Conservation (phyloP, 345 rosid species). For the Rhizophora mangle region DNA sequence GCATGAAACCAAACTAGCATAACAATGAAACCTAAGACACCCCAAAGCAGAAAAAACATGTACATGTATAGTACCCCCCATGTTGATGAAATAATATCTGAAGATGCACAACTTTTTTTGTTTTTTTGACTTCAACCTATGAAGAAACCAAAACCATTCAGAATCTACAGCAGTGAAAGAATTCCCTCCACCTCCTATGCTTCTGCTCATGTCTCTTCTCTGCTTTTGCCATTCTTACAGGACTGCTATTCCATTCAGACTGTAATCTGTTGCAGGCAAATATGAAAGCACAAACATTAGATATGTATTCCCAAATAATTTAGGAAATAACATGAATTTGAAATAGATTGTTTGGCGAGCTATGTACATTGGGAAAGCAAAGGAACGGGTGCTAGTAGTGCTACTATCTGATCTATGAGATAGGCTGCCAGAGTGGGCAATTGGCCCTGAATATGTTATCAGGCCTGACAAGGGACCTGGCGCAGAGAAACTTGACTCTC, state of each 20-base stretch:
- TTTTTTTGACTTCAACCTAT: slow-evolving; percentile 26
- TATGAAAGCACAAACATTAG: background rate
- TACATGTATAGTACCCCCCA: slow-evolving; percentile 12
- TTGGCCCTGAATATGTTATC: slow-evolving; percentile 61
- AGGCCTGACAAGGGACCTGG: slow-evolving; percentile 53
- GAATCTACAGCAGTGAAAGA: slow-evolving; percentile 87
- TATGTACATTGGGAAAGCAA: slow-evolving; percentile 82
- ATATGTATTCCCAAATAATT: background rate
- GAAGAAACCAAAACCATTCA: slow-evolving; percentile 39
- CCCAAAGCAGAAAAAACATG: slow-evolving; percentile 6
- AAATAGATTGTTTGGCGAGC: slow-evolving; percentile 4
- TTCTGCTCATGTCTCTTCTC: slow-evolving; percentile 49
- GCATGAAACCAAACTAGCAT: slow-evolving; percentile 4
- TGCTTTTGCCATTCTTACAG: slow-evolving; percentile 79
- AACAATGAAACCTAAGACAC: background rate
- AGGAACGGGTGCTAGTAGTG: slow-evolving; percentile 84
- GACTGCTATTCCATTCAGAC: slow-evolving; percentile 91
- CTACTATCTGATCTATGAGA: slow-evolving; percentile 91
- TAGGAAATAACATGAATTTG: background rate
- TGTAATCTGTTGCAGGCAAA: slow-evolving; percentile 55
- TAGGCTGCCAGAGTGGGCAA: slow-evolving; percentile 68
- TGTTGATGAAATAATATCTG: slow-evolving; percentile 12
- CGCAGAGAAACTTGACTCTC: slow-evolving; percentile 81
- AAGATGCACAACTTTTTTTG: slow-evolving; percentile 6
- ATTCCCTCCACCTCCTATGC: slow-evolving; percentile 58